Evolutionary conservation across 1,139 yeast genomes (phyloP).

Genomic region (Nakaseomyces bracarensis): DNA sequence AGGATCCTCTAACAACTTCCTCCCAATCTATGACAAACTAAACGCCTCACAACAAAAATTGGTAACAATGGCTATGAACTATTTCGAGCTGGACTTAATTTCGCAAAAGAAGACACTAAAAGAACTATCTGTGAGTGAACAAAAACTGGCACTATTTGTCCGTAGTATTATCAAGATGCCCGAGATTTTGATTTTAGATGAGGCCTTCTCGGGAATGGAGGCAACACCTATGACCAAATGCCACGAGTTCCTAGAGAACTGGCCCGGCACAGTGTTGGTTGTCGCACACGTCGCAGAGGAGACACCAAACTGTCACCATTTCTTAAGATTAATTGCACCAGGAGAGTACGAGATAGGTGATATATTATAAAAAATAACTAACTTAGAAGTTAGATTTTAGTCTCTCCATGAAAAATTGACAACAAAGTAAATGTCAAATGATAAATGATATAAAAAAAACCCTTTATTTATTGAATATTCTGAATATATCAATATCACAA

Average conservation of each 20-base stretch:
- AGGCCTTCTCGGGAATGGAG: slow-evolving; percentile 89
- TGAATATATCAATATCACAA: too few relatives aligned
- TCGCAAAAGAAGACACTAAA: slow-evolving; percentile 37
- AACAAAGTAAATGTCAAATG: too few relatives aligned
- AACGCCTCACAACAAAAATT: slow-evolving; percentile 33
- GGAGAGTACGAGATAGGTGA: slow-evolving; percentile 30
- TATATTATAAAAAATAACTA: too few relatives aligned
- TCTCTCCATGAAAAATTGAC: too few relatives aligned
- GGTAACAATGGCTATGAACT: slow-evolving; percentile 33
- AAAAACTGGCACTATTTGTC: slow-evolving; percentile 67
- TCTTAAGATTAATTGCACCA: slow-evolving; percentile 35
- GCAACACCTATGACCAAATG: slow-evolving; percentile 56
- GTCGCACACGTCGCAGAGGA: slow-evolving; percentile 70
- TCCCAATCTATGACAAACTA: slow-evolving; percentile 35
- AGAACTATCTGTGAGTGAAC: slow-evolving; percentile 60
- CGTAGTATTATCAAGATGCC: slow-evolving; percentile 75
- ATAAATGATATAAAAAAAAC: too few relatives aligned
- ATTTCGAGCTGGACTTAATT: slow-evolving; percentile 31
- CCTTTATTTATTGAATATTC: too few relatives aligned
- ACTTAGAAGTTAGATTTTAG: too few relatives aligned
- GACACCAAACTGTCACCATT: slow-evolving; percentile 49
- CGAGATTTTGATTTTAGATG: slow-evolving; percentile 71
- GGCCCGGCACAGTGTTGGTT: slow-evolving; percentile 62
- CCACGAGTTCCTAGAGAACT: slow-evolving; percentile 51
- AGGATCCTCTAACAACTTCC: slow-evolving; percentile 46